Percentiles rank a stretch among this genome's conserved stretches.
Conservation (phyloP, 1,284 basidiomycete genomes). For the Lentinula novae-zelandiae region DNA sequence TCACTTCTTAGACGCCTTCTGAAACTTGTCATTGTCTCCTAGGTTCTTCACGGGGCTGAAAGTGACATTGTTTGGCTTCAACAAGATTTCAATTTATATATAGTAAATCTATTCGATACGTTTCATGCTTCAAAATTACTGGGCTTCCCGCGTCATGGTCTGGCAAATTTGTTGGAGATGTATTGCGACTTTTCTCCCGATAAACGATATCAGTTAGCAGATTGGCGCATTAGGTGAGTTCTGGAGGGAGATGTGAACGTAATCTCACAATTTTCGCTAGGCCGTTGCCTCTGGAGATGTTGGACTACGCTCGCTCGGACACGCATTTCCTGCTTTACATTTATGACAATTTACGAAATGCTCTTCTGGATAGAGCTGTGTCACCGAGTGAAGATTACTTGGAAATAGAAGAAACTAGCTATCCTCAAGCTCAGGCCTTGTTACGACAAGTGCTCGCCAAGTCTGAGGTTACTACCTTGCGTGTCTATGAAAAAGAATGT, state of each 20-base stretch:
- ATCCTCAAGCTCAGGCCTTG: conserved; percentile 28
- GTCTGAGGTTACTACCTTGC: conserved; percentile 72
- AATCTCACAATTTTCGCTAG: conserved; percentile 30
- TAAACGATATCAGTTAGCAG: conserved; percentile 94
- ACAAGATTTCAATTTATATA: conserved; percentile 90
- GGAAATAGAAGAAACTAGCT: conserved; percentile 19
- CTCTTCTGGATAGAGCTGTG: conserved; percentile 65
- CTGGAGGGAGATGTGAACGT: not conserved
- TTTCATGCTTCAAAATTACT: conserved; percentile 90
- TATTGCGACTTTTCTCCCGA: conserved; percentile 93
- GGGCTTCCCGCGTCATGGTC: conserved; percentile 78
- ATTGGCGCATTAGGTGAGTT: conserved; percentile 89
- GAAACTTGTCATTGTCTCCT: not conserved
- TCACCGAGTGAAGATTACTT: conserved; percentile 29
- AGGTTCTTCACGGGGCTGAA: conserved; percentile 94
- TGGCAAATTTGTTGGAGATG: conserved; percentile 83
- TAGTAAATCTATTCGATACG: conserved; percentile 96
- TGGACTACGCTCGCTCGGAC: conserved; percentile 90
- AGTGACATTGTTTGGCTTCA: conserved; percentile 96
- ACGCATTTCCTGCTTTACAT: conserved; percentile 94
- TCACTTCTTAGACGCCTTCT: not conserved
- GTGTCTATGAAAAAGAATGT: conserved; percentile 59
- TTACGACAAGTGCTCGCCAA: conserved; percentile 59
- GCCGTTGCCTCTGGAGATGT: conserved; percentile 87
- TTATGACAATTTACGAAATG: conserved; percentile 90